Evolutionary conservation across 2,329 filamentous ascomycete genomes (phyloP).

Genomic region (Pestalotiopsis sp.): DNA sequence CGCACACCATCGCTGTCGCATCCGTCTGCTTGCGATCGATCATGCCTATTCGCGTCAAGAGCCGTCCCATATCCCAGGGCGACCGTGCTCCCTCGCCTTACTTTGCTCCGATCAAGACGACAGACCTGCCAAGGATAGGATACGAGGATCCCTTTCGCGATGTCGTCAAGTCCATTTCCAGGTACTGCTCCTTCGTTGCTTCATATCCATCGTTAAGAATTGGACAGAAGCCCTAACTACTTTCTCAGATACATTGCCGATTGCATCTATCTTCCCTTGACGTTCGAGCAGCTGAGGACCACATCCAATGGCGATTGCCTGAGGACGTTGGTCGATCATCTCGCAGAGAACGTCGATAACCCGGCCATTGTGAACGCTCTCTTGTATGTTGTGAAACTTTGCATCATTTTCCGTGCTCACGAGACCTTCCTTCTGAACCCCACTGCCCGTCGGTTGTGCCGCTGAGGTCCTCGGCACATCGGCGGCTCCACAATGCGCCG

Average conservation of each 20-base stretch:
- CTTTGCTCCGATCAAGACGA: conserved; percentile 23
- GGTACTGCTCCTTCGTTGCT: conserved; percentile 41
- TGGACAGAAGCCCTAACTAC: background rate
- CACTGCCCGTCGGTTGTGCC: background rate
- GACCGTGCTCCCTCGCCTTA: conserved; percentile 41
- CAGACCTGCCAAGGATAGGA: conserved; percentile 57
- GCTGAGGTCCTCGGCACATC: background rate
- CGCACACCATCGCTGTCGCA: background rate
- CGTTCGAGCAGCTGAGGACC: conserved; percentile 74
- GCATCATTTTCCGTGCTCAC: background rate
- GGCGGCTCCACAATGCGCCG: background rate
- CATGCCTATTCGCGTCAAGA: conserved; percentile 46
- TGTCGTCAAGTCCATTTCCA: conserved; percentile 68
- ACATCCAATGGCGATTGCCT: conserved; percentile 64
- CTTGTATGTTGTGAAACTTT: conserved; percentile 55
- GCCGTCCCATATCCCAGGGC: conserved; percentile 30
- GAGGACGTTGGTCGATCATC: conserved; percentile 63
- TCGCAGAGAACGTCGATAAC: conserved; percentile 66
- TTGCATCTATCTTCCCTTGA: conserved; percentile 65
- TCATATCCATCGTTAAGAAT: background rate
- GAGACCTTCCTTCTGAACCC: background rate
- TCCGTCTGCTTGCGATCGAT: conserved; percentile 12
- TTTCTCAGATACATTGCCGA: conserved; percentile 61
- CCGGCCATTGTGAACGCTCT: conserved; percentile 73
- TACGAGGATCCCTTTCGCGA: conserved; percentile 63